These are phyloP conservation scores for Aspergillus taichungensis DNA, from an alignment of 495 filamentous ascomycete genomes.

Conservation along the genomic window DNA sequence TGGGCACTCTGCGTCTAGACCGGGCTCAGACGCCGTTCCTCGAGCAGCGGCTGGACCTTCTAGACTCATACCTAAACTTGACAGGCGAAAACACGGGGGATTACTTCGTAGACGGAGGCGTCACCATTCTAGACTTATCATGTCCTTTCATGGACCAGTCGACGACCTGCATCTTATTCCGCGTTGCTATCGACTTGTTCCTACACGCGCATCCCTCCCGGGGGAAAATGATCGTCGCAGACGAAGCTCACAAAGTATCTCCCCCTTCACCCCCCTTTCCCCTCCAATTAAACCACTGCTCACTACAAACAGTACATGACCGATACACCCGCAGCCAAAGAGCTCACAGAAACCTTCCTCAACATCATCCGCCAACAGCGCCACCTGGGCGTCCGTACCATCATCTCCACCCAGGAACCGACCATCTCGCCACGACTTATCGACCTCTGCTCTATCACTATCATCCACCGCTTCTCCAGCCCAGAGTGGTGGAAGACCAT, in stretches of 20 bases:
- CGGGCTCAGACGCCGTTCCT: conserved; percentile 24
- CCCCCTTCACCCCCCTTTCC: neutral
- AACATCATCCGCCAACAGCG: conserved; percentile 62
- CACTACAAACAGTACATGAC: conserved; percentile 39
- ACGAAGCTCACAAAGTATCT: conserved; percentile 50
- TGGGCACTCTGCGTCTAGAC: conserved; percentile 13
- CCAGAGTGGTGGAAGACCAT: conserved; percentile 58
- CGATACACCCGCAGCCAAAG: conserved; percentile 20
- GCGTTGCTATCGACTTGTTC: conserved; percentile 55
- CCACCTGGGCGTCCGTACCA: conserved; percentile 54
- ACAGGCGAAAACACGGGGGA: conserved; percentile 1
- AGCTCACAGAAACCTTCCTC: conserved; percentile 55
- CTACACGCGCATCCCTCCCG: conserved; percentile 37
- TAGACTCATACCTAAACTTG: conserved; percentile 37
- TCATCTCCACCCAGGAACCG: conserved; percentile 73
- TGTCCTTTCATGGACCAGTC: conserved; percentile 59
- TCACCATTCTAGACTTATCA: conserved; percentile 67
- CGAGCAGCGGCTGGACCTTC: conserved; percentile 28
- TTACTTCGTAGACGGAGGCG: conserved; percentile 35
- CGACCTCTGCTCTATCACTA: conserved; percentile 59
- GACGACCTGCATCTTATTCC: conserved; percentile 58
- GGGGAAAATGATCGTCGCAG: conserved; percentile 48
- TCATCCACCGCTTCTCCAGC: conserved; percentile 67
- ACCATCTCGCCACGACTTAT: conserved; percentile 61
- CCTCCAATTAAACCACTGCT: neutral